A percentile compares a stretch with the other conserved stretches of the same genome.
Evolutionary conservation across 1,139 yeast species (phyloP).

Genomic region (Scheffersomyces stambukii): DNA sequence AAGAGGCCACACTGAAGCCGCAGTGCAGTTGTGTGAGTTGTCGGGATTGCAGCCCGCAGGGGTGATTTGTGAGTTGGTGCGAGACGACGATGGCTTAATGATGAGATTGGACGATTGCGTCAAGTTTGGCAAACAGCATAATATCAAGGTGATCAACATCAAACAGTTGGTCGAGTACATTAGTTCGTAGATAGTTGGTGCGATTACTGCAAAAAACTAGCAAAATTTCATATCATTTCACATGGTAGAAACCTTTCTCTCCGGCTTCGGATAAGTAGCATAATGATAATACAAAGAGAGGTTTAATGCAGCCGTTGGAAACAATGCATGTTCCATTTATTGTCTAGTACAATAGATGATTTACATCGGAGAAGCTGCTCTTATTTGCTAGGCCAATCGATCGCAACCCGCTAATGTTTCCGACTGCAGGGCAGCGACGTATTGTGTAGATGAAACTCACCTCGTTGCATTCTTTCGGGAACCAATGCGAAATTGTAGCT

Average conservation of each 20-base stretch:
- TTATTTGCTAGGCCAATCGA: no score
- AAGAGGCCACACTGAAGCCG: conserved; percentile 98
- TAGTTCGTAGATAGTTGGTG: conserved; percentile 3
- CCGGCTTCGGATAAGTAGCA: background rate
- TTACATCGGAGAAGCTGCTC: no score
- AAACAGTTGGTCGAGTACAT: conserved; percentile 67
- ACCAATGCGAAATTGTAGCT: no score
- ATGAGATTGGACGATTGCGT: conserved; percentile 88
- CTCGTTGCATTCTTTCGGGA: no score
- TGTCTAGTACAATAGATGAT: no score
- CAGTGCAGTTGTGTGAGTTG: conserved; percentile 78
- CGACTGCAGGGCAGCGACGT: no score
- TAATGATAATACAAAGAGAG: no score
- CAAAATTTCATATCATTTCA: background rate
- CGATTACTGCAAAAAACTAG: background rate
- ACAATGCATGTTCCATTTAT: background rate
- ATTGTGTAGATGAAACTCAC: no score
- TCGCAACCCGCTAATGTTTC: no score
- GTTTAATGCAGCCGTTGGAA: no score
- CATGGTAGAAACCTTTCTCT: no score
- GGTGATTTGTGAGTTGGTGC: conserved; percentile 89
- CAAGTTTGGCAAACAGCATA: conserved; percentile 58
- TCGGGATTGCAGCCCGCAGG: conserved; percentile 83
- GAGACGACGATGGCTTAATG: conserved; percentile 93
- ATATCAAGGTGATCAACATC: conserved; percentile 74